phyloP scores from a whole-genome alignment of 2,329 filamentous ascomycete genomes.

The Ceratocystis lukuohia region DNA sequence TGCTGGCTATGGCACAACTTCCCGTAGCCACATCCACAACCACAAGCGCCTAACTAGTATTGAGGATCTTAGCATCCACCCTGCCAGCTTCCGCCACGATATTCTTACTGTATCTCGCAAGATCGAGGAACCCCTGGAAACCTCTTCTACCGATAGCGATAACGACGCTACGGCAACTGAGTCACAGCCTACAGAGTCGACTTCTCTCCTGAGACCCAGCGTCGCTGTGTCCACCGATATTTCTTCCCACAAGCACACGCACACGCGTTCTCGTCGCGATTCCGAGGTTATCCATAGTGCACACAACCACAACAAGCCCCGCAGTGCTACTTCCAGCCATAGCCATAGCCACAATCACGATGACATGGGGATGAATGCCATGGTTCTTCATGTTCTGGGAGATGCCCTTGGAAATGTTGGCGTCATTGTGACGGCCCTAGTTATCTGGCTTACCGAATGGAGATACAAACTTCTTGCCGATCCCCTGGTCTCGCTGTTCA shows the following conservation, averaged over 20 bases:
- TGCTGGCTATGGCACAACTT: slow-evolving; percentile 26
- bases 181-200: slow-evolving; percentile 32
- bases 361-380: slow-evolving; percentile 90
- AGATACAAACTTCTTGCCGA: slow-evolving; percentile 77
- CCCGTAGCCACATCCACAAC: slow-evolving; percentile 30
- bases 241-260: slow-evolving; percentile 16
- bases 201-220: slow-evolving; percentile 35
- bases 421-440: slow-evolving; percentile 66
- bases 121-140: slow-evolving; percentile 30
- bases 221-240: slow-evolving; percentile 25
- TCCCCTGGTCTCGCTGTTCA: slow-evolving; percentile 82
- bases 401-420: slow-evolving; percentile 79
- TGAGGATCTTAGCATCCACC: slow-evolving; percentile 70
- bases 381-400: slow-evolving; percentile 63
- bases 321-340: slow-evolving; percentile 41
- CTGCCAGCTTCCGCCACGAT: slow-evolving; percentile 78
- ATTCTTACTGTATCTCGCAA: slow-evolving; percentile 59
- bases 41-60: slow-evolving; percentile 46
- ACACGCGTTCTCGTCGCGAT: slow-evolving; percentile 28
- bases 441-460: slow-evolving; percentile 85
- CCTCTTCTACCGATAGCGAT: slow-evolving; percentile 29
- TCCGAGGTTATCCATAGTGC: slow-evolving; percentile 47
- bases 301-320: slow-evolving; percentile 72
- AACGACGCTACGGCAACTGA: slow-evolving; percentile 26
- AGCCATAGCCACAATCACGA: slow-evolving; percentile 64